Evolutionary conservation across 2,329 filamentous ascomycete species (phyloP).

Genomic region (Boeremia exigua): DNA sequence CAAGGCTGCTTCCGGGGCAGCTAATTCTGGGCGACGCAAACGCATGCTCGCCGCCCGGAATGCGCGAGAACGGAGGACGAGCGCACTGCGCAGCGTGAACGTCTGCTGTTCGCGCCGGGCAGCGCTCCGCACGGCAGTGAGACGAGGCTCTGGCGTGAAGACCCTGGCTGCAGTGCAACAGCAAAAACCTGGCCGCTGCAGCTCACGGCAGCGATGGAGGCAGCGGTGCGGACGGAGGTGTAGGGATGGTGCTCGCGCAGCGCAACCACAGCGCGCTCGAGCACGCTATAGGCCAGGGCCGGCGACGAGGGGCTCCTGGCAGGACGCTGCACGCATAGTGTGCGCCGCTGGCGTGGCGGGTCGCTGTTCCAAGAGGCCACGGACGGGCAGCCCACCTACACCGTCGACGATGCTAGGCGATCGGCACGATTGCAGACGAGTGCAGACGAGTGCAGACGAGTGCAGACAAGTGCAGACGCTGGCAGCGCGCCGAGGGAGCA

Average conservation of each 20-base stretch:
- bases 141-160: constrained; percentile 5
- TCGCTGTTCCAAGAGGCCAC: constrained; percentile 9
- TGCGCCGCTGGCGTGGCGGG: constrained; percentile 1
- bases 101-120: not conserved
- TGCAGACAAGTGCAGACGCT: not conserved
- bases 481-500: constrained; percentile 6
- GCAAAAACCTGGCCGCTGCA: constrained; percentile 11
- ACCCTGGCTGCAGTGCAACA: constrained; percentile 1
- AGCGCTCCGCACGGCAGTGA: constrained; percentile 3
- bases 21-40: constrained; percentile 26
- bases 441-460: not conserved
- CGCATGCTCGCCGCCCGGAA: constrained; percentile 11
- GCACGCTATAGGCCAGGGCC: constrained; percentile 12
- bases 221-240: not conserved
- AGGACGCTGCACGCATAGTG: not conserved
- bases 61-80: constrained; percentile 2
- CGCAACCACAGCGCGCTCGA: constrained; percentile 9
- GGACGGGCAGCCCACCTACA: constrained; percentile 1
- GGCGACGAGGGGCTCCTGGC: constrained; percentile 2
- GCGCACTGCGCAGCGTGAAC: not conserved
- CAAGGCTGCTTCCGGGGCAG: constrained; percentile 25
- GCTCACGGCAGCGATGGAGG: not conserved
- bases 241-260: constrained; percentile 13
- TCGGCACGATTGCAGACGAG: constrained; percentile 26
- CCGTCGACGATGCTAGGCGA: constrained; percentile 12